Conservation (phyloP, 441 rosid genomes). For the Rhodomyrtus psidioides region DNA sequence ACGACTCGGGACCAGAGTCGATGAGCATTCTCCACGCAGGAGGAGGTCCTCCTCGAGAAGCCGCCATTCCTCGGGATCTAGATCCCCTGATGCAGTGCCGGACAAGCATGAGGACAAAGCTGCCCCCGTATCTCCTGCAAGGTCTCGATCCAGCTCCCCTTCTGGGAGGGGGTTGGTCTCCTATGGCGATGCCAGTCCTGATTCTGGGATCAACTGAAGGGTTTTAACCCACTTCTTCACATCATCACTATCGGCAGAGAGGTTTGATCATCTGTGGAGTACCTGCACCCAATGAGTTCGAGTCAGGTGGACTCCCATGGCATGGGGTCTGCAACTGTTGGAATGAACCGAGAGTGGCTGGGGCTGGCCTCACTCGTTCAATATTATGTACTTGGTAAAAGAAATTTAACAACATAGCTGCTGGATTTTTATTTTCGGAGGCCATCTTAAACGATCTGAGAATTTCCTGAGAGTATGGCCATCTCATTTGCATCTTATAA, state of each 20-base stretch:
- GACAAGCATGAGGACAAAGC: constrained; percentile 15
- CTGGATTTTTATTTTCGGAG: neutral
- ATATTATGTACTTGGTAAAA: neutral
- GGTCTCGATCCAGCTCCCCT: constrained; percentile 56
- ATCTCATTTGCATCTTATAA: neutral
- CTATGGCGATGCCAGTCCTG: constrained; percentile 61
- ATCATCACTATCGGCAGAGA: neutral
- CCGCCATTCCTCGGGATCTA: constrained; percentile 24
- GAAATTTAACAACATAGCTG: neutral
- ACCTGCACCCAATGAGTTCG: neutral
- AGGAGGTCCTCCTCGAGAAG: constrained; percentile 28
- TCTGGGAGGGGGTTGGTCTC: constrained; percentile 70
- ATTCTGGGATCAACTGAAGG: constrained; percentile 1
- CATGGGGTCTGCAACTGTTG: neutral
- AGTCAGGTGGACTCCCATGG: neutral
- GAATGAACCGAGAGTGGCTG: neutral
- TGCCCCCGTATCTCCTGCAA: constrained; percentile 27
- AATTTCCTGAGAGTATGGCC: neutral
- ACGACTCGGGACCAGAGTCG: constrained; percentile 56
- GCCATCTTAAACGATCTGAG: neutral
- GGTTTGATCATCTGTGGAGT: neutral
- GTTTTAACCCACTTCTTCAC: neutral
- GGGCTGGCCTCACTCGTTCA: neutral
- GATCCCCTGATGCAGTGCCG: constrained; percentile 32
- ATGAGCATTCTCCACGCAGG: constrained; percentile 27